phyloP scores from a whole-genome alignment of 108 stramenopile genomes.

The Nannochloropsis salina region DNA sequence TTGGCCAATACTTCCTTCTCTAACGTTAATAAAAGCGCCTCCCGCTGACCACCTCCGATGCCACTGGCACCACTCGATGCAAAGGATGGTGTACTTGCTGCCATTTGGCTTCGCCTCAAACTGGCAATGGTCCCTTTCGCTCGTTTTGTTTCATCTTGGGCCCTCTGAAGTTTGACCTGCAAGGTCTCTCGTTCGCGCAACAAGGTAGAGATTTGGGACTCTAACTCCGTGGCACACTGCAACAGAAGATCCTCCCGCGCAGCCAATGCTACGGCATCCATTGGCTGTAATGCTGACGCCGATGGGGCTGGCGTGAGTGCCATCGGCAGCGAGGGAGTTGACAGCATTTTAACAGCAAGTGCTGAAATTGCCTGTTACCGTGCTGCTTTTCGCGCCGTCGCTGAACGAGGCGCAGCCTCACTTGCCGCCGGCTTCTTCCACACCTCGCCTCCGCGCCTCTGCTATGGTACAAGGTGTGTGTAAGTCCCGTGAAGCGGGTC shows the following conservation, averaged over 20 bases:
- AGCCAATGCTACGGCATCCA: constrained; percentile 19
- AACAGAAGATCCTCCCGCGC: background rate
- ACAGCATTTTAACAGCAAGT: background rate
- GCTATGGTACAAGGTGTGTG: no score
- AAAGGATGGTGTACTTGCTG: background rate
- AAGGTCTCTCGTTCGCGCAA: background rate
- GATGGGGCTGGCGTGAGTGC: background rate
- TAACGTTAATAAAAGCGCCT: background rate
- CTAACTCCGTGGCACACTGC: background rate
- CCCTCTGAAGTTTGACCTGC: background rate
- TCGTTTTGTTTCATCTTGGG: background rate
- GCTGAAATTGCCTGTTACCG: no score
- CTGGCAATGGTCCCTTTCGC: background rate
- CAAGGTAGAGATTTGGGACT: background rate
- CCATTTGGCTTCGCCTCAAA: constrained; percentile 13
- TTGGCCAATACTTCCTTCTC: background rate
- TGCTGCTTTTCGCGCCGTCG: no score
- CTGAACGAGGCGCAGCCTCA: no score
- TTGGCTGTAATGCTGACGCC: background rate
- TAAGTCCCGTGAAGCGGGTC: no score
- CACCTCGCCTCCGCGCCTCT: no score
- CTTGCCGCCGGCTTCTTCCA: no score
- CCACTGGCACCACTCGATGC: background rate
- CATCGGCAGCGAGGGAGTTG: background rate
- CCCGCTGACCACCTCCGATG: constrained; percentile 1